Base-by-base conservation (phyloP, 1,284 basidiomycete species). In the Amylostereum areolatum region DNA sequence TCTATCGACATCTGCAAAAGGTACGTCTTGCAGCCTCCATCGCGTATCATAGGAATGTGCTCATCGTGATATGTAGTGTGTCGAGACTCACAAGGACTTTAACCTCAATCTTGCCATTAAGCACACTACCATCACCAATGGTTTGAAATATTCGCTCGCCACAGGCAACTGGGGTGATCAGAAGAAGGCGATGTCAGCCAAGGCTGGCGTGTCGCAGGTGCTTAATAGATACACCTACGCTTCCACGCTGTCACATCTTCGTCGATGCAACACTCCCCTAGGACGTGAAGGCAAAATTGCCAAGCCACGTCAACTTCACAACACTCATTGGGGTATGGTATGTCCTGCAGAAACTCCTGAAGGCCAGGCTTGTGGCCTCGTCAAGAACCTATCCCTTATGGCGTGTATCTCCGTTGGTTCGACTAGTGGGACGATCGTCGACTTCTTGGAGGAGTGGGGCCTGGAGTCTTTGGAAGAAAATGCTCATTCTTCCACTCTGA, bases 91-190 rank as follows among this genome's bases (percentile, higher is more conserved):
- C 66, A 97, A 97, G 65, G 89, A 95, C 64, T 99, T 99, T 71
- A 91, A 92, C 61, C 78, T 98, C 52, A 83, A 87, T 49, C 71
- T 92, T 31, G 96, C 96, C 32, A 93, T 99, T 65, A 96, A 97
- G 69, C 85, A 93, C 60, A 89, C 92, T 60, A 97, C 95, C 36
- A 98, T 99, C 61, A 98, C 96, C 28, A 97, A 98, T 67, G 97
- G 97, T 57, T 80, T 99, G 52, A 95, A 96, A 66, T 99, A 99
- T 67, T 98, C 97, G 28, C 80, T 99, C 33, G 95, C 96, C 25
- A 99, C 97, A 0, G 97, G 97, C 55, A 99, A 99, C 65, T 99
- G 97, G 97, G 96, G 96, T 43, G 95, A 97, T 69, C 95, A 97
- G 71, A 95, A 95, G 77, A 98, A 98, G 72, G 89, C 92, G 0